Conservation (phyloP, 164 flowering plant species). For the Chloranthus sessilifolius region DNA sequence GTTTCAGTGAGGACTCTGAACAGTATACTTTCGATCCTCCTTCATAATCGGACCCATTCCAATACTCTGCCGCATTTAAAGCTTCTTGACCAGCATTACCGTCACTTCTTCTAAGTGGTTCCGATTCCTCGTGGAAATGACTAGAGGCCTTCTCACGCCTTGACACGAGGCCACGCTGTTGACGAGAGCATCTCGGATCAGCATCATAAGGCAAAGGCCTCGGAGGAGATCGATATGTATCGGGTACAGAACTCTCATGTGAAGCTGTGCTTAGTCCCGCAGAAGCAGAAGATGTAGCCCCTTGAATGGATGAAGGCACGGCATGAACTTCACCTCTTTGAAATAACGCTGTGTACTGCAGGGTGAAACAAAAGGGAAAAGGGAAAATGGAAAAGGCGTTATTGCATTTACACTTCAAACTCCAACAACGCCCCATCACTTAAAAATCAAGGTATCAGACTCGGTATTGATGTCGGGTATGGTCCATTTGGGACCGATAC, state of each 20-base stretch:
- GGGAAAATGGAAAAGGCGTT: neutral
- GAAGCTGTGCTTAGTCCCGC: constrained; percentile 26
- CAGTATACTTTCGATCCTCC: constrained; percentile 46
- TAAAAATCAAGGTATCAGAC: no score
- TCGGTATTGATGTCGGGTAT: no score
- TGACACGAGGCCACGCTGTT: constrained; percentile 58
- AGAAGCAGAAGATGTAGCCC: constrained; percentile 51
- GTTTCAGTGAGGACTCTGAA: constrained; percentile 47
- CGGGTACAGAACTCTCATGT: constrained; percentile 55
- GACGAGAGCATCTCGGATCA: constrained; percentile 62
- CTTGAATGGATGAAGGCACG: constrained; percentile 57
- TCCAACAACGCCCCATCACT: no score
- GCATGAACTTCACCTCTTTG: constrained; percentile 59
- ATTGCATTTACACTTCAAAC: neutral
- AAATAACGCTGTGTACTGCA: constrained; percentile 71
- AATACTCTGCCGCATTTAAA: constrained; percentile 40
- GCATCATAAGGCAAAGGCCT: constrained; percentile 95
- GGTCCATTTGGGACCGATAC: no score
- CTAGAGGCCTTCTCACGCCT: constrained; percentile 88
- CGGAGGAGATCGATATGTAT: constrained; percentile 81
- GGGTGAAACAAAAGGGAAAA: neutral
- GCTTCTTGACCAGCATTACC: constrained; percentile 38
- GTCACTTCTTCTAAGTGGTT: constrained; percentile 58
- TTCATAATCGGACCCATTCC: constrained; percentile 52
- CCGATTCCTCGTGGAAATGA: constrained; percentile 78